A percentile compares a stretch with the other conserved stretches of the same genome.
Conservation (phyloP, 2,329 filamentous ascomycete species). For the Chaetothyriales sp. region DNA sequence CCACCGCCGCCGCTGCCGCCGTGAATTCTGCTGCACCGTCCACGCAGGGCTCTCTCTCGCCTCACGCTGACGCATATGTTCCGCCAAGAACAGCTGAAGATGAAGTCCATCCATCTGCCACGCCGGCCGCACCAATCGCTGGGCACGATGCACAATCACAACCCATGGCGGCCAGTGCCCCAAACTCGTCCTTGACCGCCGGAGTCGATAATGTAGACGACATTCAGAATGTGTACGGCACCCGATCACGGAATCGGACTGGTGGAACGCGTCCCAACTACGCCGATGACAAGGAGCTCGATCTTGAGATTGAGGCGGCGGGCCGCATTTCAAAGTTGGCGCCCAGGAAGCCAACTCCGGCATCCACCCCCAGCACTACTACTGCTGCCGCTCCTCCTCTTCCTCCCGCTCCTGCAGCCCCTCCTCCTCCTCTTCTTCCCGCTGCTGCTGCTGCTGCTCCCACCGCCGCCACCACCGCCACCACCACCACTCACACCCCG, state of each 20-base stretch:
- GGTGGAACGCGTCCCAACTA: conserved; percentile 78
- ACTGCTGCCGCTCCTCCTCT: not conserved
- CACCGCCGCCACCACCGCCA: not conserved
- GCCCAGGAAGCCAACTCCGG: conserved; percentile 13
- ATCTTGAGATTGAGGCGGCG: conserved; percentile 64
- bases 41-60: conserved; percentile 3
- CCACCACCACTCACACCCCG: not conserved
- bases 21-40: conserved; percentile 5
- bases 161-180: conserved; percentile 31
- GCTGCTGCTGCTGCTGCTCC: too few relatives aligned
- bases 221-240: conserved; percentile 63
- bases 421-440: not conserved
- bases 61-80: conserved; percentile 6
- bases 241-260: conserved; percentile 77
- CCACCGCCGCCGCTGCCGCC: conserved; percentile 1
- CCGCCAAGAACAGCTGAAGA: conserved; percentile 11
- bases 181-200: conserved; percentile 26
- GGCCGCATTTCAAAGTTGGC: conserved; percentile 18
- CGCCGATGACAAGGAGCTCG: conserved; percentile 81
- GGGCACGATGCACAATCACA: conserved; percentile 26
- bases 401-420: not conserved
- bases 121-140: conserved; percentile 13
- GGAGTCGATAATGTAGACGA: conserved; percentile 28
- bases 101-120: conserved; percentile 9
- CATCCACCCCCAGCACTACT: conserved; percentile 2